These are phyloP conservation scores for Rauvolfia tetraphylla DNA, from an alignment of 257 asterid genomes.

Conservation along the genomic window DNA sequence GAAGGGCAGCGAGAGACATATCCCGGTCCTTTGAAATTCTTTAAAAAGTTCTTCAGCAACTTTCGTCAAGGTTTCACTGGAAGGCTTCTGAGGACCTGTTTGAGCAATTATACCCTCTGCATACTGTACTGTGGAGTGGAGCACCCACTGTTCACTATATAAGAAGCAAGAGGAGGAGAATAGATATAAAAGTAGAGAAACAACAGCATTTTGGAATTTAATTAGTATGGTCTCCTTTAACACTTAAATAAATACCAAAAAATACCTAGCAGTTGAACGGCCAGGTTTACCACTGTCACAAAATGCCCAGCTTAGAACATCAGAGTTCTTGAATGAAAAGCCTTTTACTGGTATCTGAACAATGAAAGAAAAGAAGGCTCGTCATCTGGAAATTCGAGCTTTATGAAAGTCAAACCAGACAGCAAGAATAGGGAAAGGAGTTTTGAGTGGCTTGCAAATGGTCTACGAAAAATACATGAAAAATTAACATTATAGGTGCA, in stretches of 20 bases:
- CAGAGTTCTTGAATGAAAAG: slow-evolving; percentile 64
- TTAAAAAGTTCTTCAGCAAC: slow-evolving; percentile 71
- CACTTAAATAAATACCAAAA: slow-evolving; percentile 8
- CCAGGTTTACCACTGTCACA: slow-evolving; percentile 93
- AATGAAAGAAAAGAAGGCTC: slow-evolving; percentile 12
- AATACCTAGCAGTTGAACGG: slow-evolving; percentile 57
- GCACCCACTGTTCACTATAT: slow-evolving; percentile 77
- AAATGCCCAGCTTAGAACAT: slow-evolving; percentile 62
- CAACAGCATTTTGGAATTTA: neutral
- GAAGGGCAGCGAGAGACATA: slow-evolving; percentile 48
- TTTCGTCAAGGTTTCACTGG: slow-evolving; percentile 43
- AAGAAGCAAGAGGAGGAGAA: neutral
- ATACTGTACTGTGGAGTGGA: slow-evolving; percentile 70
- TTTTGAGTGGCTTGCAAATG: neutral
- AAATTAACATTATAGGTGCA: neutral
- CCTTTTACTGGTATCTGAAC: slow-evolving; percentile 73
- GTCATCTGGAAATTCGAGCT: slow-evolving; percentile 12
- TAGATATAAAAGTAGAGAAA: neutral
- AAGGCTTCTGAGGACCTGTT: slow-evolving; percentile 72
- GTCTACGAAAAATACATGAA: slow-evolving; percentile 1
- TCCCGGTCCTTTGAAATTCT: slow-evolving; percentile 65
- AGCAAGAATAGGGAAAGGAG: neutral
- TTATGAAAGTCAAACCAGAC: neutral
- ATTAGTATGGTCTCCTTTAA: neutral
- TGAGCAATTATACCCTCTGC: slow-evolving; percentile 61